phyloP scores from a whole-genome alignment of 306 rosid genomes.

The Prunus mira region DNA sequence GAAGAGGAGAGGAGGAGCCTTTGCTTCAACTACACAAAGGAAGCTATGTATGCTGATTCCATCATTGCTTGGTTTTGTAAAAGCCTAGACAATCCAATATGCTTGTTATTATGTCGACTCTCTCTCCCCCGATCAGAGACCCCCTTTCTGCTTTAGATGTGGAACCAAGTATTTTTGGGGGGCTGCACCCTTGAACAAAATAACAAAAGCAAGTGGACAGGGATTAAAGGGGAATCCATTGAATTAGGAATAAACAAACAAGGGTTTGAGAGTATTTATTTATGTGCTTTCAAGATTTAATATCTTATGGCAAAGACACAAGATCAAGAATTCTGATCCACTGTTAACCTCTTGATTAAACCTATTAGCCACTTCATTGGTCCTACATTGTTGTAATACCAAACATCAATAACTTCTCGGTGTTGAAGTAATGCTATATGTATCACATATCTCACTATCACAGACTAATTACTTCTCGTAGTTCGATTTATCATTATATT shows the following conservation, averaged over 20 bases:
- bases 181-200: constrained; percentile 21
- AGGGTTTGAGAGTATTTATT: not conserved
- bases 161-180: constrained; percentile 29
- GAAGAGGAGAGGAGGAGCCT: not conserved
- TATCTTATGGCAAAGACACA: not conserved
- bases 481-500: not conserved
- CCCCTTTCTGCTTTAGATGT: constrained; percentile 18
- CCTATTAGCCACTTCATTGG: not conserved
- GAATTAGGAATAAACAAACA: constrained; percentile 11
- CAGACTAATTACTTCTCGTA: not conserved
- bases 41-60: constrained; percentile 14
- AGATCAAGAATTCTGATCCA: constrained; percentile 4
- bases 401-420: not conserved
- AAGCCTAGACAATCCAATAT: constrained; percentile 34
- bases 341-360: not conserved
- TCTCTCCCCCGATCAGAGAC: constrained; percentile 4
- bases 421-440: too few species aligned
- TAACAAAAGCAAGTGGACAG: constrained; percentile 33
- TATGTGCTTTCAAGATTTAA: not conserved
- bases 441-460: not conserved
- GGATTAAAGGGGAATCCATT: constrained; percentile 10
- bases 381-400: not conserved
- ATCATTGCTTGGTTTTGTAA: constrained; percentile 33
- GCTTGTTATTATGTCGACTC: constrained; percentile 2
- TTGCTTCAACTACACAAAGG: constrained; percentile 23